Evolutionary conservation across 768 basidiomycete species (phyloP).

Genomic region (Lentinula edodes): DNA sequence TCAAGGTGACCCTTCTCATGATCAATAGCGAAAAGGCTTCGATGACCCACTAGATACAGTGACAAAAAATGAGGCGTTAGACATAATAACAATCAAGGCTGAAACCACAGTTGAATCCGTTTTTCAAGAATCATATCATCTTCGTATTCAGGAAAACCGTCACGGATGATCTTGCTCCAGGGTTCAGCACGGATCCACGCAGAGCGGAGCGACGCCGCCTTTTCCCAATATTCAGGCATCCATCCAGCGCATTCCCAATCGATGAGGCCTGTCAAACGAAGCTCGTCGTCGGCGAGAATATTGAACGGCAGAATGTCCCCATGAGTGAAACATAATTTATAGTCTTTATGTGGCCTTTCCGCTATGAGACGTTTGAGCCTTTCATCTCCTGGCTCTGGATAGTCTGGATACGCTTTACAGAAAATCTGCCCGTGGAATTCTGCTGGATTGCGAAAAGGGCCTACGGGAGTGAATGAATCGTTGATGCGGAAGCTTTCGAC

Average conservation of each 20-base stretch:
- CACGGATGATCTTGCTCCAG: constrained; percentile 8
- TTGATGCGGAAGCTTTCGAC: constrained; percentile 6
- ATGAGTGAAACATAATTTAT: constrained; percentile 22
- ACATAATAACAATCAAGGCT: background rate
- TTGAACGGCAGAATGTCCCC: constrained; percentile 32
- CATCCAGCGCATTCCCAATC: constrained; percentile 21
- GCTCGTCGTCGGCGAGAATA: constrained; percentile 22
- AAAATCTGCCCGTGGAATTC: constrained; percentile 8
- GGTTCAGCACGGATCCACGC: background rate
- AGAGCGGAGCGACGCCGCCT: constrained; percentile 4
- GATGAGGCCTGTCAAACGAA: constrained; percentile 15
- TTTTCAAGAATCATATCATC: constrained; percentile 6
- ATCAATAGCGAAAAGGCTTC: too few relatives aligned
- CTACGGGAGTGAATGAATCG: background rate
- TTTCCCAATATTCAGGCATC: background rate
- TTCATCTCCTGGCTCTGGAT: background rate
- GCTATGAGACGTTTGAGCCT: background rate
- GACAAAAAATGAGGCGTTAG: too few relatives aligned
- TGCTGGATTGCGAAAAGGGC: constrained; percentile 7
- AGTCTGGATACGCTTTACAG: background rate
- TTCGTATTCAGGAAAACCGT: constrained; percentile 6
- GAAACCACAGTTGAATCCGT: background rate
- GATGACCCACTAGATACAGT: too few relatives aligned
- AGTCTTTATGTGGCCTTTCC: constrained; percentile 6
- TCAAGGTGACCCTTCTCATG: too few relatives aligned